Percentiles rank a stretch among this genome's conserved stretches.
These are phyloP conservation scores for Colletotrichum salicis DNA, from an alignment of 2,329 filamentous ascomycete genomes.

Conservation along the genomic window DNA sequence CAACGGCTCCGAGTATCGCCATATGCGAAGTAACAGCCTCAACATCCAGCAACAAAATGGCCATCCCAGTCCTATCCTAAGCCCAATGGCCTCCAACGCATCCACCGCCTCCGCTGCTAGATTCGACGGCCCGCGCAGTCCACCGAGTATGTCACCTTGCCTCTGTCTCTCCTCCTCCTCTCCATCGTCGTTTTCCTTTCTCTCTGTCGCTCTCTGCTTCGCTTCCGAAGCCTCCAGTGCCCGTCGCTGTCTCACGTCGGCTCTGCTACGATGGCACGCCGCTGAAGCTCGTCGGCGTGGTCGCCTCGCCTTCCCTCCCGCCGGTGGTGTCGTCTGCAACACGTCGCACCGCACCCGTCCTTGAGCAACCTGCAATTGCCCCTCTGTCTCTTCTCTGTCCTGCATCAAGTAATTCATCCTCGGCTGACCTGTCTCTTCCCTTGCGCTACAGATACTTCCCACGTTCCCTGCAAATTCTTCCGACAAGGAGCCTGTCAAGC, in stretches of 20 bases:
- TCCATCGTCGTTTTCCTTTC: constrained; percentile 4
- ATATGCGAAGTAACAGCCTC: constrained; percentile 68
- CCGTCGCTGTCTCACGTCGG: not conserved
- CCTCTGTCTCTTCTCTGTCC: constrained; percentile 9
- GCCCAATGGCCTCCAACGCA: constrained; percentile 45
- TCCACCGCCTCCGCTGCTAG: constrained; percentile 42
- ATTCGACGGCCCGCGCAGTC: constrained; percentile 71
- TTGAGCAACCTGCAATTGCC: constrained; percentile 24
- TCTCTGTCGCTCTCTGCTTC: not conserved
- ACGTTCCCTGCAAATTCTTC: constrained; percentile 99
- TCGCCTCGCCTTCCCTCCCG: not conserved
- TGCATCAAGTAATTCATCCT: constrained; percentile 18
- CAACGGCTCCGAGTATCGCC: constrained; percentile 64
- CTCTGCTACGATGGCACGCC: constrained; percentile 5
- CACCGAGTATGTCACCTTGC: constrained; percentile 64
- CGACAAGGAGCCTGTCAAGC: constrained; percentile 96
- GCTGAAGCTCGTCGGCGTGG: not conserved
- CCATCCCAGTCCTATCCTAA: constrained; percentile 45
- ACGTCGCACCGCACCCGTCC: constrained; percentile 34
- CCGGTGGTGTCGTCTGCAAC: constrained; percentile 12
- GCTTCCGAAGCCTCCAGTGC: not conserved
- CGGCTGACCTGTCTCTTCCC: constrained; percentile 35
- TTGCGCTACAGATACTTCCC: constrained; percentile 78
- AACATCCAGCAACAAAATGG: constrained; percentile 55
- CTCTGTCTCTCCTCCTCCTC: not conserved